Percentiles rank a stretch among this genome's conserved stretches.
These are phyloP conservation scores for Houttuynia cordata DNA, from an alignment of 164 flowering plant species.

Conservation along the genomic window DNA sequence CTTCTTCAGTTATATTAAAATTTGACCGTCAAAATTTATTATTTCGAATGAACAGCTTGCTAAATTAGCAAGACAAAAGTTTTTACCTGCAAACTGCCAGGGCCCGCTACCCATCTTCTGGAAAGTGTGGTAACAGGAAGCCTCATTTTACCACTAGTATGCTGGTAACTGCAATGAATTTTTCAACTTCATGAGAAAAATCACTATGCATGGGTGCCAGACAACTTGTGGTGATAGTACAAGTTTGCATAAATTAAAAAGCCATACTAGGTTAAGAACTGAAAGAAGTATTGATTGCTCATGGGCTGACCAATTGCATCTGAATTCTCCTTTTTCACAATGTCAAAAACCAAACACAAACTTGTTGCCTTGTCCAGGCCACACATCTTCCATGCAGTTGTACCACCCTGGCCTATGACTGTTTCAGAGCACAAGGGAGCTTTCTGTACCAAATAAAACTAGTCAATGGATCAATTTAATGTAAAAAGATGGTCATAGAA, in stretches of 20 bases:
- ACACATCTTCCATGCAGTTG: constrained; percentile 97
- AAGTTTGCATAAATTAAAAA: background rate
- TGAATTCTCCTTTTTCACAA: constrained; percentile 67
- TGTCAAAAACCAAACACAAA: constrained; percentile 74
- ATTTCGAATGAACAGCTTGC: background rate
- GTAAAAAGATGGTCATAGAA: too few relatives aligned
- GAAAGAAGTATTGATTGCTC: constrained; percentile 79
- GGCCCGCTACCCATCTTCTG: constrained; percentile 95
- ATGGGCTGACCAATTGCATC: constrained; percentile 60
- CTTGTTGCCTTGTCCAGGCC: constrained; percentile 88
- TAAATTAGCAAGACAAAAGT: background rate
- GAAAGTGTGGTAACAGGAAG: constrained; percentile 86
- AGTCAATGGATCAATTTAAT: constrained; percentile 1
- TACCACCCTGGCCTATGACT: constrained; percentile 71
- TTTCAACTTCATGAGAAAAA: constrained; percentile 15
- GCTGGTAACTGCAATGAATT: constrained; percentile 74
- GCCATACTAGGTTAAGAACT: constrained; percentile 83
- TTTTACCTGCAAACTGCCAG: constrained; percentile 68
- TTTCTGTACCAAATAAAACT: constrained; percentile 45
- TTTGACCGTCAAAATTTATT: background rate
- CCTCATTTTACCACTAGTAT: constrained; percentile 80
- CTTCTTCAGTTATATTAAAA: background rate
- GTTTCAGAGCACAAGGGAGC: constrained; percentile 83
- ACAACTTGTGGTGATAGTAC: background rate
- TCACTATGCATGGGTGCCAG: background rate